Evolutionary conservation across 2,329 filamentous ascomycete species (phyloP).

Genomic region (Fusarium xylarioides): DNA sequence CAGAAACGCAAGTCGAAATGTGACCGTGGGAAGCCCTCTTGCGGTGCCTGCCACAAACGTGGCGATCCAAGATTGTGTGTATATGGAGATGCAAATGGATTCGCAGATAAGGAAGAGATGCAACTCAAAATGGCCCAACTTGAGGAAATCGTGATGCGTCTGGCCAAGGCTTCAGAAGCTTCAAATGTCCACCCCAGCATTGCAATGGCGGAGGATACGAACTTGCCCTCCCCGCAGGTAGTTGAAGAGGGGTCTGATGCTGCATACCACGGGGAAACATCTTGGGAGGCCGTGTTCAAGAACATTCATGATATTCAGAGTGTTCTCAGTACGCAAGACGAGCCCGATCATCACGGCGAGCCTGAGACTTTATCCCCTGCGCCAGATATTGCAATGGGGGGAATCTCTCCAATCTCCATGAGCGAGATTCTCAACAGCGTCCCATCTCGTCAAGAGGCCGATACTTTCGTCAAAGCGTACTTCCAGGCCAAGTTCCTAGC

Average conservation of each 20-base stretch:
- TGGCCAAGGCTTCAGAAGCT: constrained; percentile 40
- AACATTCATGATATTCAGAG: constrained; percentile 54
- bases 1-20: constrained; percentile 56
- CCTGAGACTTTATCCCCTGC: constrained; percentile 13
- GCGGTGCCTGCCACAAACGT: constrained; percentile 52
- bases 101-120: constrained; percentile 46
- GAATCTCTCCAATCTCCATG: constrained; percentile 40
- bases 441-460: constrained; percentile 49
- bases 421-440: constrained; percentile 47
- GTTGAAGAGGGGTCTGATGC: constrained; percentile 22
- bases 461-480: constrained; percentile 50
- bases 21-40: constrained; percentile 51
- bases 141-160: constrained; percentile 52
- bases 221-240: not conserved
- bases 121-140: constrained; percentile 52
- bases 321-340: constrained; percentile 41
- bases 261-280: constrained; percentile 51
- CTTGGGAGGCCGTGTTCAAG: constrained; percentile 54
- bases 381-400: constrained; percentile 48
- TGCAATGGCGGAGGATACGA: not conserved
- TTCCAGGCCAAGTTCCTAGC: constrained; percentile 52
- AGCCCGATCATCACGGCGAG: constrained; percentile 1
- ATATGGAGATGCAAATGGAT: constrained; percentile 40
- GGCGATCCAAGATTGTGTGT: constrained; percentile 47
- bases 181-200: not conserved